phyloP scores from a whole-genome alignment of 768 basidiomycete species.

The Plicaturopsis crispa region DNA sequence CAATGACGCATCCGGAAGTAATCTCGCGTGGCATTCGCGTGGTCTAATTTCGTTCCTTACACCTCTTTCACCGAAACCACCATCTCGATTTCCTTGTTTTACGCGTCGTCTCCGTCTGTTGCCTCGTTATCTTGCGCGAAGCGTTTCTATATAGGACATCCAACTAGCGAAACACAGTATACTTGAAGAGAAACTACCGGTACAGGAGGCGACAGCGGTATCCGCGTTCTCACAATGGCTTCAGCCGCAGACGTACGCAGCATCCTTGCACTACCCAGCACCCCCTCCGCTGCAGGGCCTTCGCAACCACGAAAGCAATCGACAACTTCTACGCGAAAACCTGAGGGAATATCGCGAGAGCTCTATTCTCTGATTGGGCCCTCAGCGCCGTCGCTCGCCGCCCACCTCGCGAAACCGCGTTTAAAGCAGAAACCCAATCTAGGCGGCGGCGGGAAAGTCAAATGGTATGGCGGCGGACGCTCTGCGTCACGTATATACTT shows the following conservation, averaged over 20 bases:
- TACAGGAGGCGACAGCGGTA: too few species aligned
- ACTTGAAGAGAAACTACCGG: too few species aligned
- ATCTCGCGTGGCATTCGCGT: too few species aligned
- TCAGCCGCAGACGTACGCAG: slow-evolving; percentile 81
- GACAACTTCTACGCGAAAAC: slow-evolving; percentile 44
- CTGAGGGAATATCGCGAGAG: slow-evolving; percentile 89
- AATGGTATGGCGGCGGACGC: slow-evolving; percentile 47
- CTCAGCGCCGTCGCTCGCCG: slow-evolving; percentile 77
- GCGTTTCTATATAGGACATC: too few species aligned
- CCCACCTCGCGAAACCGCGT: slow-evolving; percentile 72
- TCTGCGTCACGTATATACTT: background rate
- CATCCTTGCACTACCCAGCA: slow-evolving; percentile 55
- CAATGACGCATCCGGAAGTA: too few species aligned
- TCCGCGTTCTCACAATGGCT: too few species aligned
- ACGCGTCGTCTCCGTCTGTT: too few species aligned
- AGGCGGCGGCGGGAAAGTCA: slow-evolving; percentile 51
- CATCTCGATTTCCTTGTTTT: too few species aligned
- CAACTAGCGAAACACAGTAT: too few species aligned
- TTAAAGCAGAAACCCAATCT: slow-evolving; percentile 84
- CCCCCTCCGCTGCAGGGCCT: slow-evolving; percentile 31
- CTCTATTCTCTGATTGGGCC: slow-evolving; percentile 94
- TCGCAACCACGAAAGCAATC: slow-evolving; percentile 40
- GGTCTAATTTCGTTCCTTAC: too few species aligned
- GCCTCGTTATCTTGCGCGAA: too few species aligned
- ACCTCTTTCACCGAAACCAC: too few species aligned